Evolutionary conservation across 140 eudicot genomes (phyloP).

Genomic region (Stevia rebaudiana): DNA sequence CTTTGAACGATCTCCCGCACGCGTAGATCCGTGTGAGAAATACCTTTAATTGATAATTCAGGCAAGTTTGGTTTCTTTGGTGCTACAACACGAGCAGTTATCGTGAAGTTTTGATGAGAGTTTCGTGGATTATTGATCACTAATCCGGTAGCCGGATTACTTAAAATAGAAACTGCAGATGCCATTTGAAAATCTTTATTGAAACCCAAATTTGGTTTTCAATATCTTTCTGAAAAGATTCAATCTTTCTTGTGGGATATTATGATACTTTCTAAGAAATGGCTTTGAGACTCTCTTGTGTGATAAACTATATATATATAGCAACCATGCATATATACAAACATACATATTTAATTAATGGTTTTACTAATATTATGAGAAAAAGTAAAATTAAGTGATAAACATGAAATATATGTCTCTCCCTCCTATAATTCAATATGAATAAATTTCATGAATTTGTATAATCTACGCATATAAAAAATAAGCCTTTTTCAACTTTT

Average conservation of each 20-base stretch:
- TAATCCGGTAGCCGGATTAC: constrained; percentile 32
- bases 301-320: constrained; percentile 12
- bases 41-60: constrained; percentile 45
- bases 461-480: no score
- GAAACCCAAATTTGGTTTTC: not conserved
- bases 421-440: no score
- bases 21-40: constrained; percentile 45
- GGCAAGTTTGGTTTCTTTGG: constrained; percentile 39
- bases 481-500: no score
- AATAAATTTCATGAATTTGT: no score
- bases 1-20: constrained; percentile 53
- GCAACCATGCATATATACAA: not conserved
- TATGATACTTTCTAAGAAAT: constrained; percentile 12
- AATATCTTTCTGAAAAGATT: constrained; percentile 8
- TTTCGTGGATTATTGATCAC: constrained; percentile 19
- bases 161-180: constrained; percentile 36
- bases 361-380: no score
- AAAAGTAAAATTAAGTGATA: no score
- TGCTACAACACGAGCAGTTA: constrained; percentile 38
- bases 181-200: constrained; percentile 30
- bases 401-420: no score
- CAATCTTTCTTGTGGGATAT: constrained; percentile 6
- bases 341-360: no score
- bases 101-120: constrained; percentile 10
- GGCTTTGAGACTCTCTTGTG: constrained; percentile 17